Conservation (phyloP, 768 basidiomycete genomes). For the Leucosporidium yakuticum region DNA sequence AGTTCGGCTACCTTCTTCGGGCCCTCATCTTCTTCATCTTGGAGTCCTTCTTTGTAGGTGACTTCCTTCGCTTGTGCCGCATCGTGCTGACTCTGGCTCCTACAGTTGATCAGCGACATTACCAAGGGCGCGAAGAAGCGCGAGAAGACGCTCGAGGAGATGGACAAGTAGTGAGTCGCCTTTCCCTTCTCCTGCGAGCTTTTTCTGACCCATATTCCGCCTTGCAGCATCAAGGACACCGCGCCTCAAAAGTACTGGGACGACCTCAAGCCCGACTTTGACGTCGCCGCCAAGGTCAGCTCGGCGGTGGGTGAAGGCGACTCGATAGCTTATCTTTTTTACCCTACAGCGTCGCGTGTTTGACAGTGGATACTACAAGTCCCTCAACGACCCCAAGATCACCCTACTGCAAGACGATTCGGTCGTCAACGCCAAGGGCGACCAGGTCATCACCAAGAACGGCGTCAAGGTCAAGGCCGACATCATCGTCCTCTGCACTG, state of each 20-base stretch:
- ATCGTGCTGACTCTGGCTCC: no score
- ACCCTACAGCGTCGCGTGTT: constrained; percentile 36
- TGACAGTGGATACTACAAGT: constrained; percentile 34
- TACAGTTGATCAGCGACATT: constrained; percentile 9
- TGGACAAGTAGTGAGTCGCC: constrained; percentile 17
- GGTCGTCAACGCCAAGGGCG: constrained; percentile 21
- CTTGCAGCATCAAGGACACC: constrained; percentile 12
- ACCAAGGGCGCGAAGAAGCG: constrained; percentile 17
- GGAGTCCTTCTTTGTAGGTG: constrained; percentile 6
- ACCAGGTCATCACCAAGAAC: constrained; percentile 26
- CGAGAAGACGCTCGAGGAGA: constrained; percentile 1
- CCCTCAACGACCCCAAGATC: constrained; percentile 30
- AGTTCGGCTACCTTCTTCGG: constrained; percentile 26
- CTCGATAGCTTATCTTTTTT: no score
- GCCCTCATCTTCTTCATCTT: constrained; percentile 14
- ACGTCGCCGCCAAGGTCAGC: constrained; percentile 34
- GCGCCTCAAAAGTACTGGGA: constrained; percentile 38
- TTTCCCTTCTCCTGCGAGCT: no score
- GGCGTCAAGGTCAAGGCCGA: constrained; percentile 33
- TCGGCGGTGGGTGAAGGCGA: no score
- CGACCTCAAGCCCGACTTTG: constrained; percentile 33
- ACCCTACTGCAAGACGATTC: constrained; percentile 29
- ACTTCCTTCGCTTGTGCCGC: no score
- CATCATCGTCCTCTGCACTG: constrained; percentile 36
- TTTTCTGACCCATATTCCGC: no score